Base-by-base conservation (phyloP, 306 rosid species). In the Cicer yamashitae region DNA sequence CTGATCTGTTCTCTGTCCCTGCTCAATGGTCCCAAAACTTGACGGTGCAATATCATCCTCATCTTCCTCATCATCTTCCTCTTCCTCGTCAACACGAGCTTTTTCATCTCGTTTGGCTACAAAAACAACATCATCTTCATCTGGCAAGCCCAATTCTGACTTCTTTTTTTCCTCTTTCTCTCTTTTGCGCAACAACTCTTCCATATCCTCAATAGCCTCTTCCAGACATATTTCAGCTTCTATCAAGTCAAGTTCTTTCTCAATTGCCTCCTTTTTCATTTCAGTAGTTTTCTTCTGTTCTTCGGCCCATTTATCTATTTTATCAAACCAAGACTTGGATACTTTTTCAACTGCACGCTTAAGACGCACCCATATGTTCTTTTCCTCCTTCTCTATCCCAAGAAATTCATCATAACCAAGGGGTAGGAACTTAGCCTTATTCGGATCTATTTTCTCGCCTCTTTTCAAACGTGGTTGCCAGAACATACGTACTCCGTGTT, bases 371-470 rank as follows among this genome's bases (percentile, higher is more conserved):
- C 71, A 84, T 50, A 75, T 1, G 64, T 18, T 68, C 51, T 75
- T 81, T 18, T 8, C 80, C 45, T 12, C 45, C 3, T 14, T 53
- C 0, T 30, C 83, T 14, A 11, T 45, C 57, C 96, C 97, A 78
- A 82, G 91, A 87, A 90, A 90, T 66, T 94, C 98, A 65, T 90
- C 97, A 76, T 70, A 90, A 64, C 97, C 97, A 60, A 86, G 86
- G 71, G 98, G 98, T 25, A 25, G 34, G 34, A 25, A 25, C 34
- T 25, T 25, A 3, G 34, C 34, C 34, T 25, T 25, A 44, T 87
- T 81, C 6, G 89, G 96, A 66, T 94, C 96, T 56, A 84, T 80
- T 20, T 86, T 91, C 83, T 90, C 91, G 7, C 85, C 93, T 11
- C 80, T 82, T 80, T 77, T 15, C 74, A 92, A 78, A 70, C 84